Evolutionary conservation across 2,329 filamentous ascomycete genomes (phyloP).

Genomic region (Alternaria sp.): DNA sequence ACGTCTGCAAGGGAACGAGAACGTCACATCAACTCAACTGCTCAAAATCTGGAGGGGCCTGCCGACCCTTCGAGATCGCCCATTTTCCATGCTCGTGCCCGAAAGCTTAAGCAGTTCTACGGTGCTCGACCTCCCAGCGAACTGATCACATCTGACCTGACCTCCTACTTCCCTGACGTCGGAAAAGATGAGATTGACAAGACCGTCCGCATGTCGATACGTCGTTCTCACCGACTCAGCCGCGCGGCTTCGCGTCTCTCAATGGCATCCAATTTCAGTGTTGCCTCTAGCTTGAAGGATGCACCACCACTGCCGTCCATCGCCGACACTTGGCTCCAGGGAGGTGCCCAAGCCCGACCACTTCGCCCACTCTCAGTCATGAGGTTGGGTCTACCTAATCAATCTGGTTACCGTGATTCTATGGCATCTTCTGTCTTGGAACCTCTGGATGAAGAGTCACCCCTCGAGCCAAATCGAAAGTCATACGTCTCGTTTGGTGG

Average conservation of each 20-base stretch:
- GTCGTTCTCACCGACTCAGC: conserved; percentile 89
- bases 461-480: conserved; percentile 86
- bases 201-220: conserved; percentile 90
- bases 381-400: conserved; percentile 64
- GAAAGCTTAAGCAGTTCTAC: conserved; percentile 81
- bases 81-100: conserved; percentile 54
- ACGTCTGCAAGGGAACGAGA: conserved; percentile 73
- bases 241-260: conserved; percentile 92
- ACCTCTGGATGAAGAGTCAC: conserved; percentile 89
- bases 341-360: conserved; percentile 59
- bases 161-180: conserved; percentile 97
- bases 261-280: conserved; percentile 91
- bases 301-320: conserved; percentile 96
- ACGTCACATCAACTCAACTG: conserved; percentile 66
- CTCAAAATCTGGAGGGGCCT: conserved; percentile 59
- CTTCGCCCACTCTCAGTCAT: conserved; percentile 69
- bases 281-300: conserved; percentile 90
- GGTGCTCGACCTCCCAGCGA: conserved; percentile 94
- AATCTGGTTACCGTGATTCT: conserved; percentile 81
- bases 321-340: conserved; percentile 85
- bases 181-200: conserved; percentile 93
- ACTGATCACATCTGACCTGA: conserved; percentile 94
- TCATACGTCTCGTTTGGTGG: conserved; percentile 89
- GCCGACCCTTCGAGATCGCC: conserved; percentile 41
- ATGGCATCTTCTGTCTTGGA: conserved; percentile 89